phyloP scores from a whole-genome alignment of 306 rosid genomes.

The apple (Malus domestica) region ASM211411v1 NC_041805.1:9507001-9507500 shows the following conservation, averaged over 20 bases:
- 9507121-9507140: no score
- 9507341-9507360: neutral
- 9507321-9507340: neutral
- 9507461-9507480: conserved; percentile 6
- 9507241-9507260: conserved; percentile 3
- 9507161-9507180: no score
- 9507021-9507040: no score
- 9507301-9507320: neutral
- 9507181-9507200: no score
- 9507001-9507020: no score
- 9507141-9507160: no score
- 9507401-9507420: neutral
- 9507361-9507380: neutral
- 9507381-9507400: neutral
- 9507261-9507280: conserved; percentile 20
- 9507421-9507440: conserved; percentile 19
- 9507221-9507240: neutral
- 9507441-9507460: conserved; percentile 32
- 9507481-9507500: no score
- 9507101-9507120: no score
- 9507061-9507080: no score
- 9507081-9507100: no score
- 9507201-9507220: no score
- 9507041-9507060: no score
- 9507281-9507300: conserved; percentile 15